Percentiles rank a stretch among this genome's conserved stretches.
phyloP scores from a whole-genome alignment of 768 basidiomycete genomes.

The Mycena floridula region DNA sequence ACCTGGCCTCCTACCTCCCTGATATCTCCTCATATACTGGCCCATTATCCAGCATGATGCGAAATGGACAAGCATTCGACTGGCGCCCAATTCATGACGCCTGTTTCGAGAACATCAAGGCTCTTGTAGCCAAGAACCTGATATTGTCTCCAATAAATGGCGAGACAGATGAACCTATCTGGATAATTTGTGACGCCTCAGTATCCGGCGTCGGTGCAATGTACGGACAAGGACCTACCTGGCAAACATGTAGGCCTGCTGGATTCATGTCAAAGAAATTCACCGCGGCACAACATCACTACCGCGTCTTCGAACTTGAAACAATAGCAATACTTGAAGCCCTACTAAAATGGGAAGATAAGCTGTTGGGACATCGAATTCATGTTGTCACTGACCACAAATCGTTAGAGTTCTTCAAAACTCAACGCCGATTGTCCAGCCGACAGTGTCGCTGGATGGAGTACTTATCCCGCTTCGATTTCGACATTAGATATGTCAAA shows the following conservation, averaged over 20 bases:
- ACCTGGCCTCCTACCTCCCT: no score
- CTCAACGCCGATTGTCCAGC: neutral
- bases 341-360: no score
- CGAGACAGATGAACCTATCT: no score
- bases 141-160: no score
- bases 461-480: no score
- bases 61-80: conserved; percentile 11
- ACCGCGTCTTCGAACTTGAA: no score
- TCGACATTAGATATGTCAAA: conserved; percentile 6
- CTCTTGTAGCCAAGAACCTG: neutral
- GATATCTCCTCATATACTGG: conserved; percentile 16
- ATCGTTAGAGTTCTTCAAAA: no score
- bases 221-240: no score
- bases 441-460: conserved; percentile 11
- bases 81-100: conserved; percentile 18
- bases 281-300: conserved; percentile 12
- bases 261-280: conserved; percentile 16
- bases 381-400: conserved; percentile 6
- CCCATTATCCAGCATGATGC: no score
- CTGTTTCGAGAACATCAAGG: conserved; percentile 13
- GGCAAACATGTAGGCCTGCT: conserved; percentile 5
- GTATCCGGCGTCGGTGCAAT: no score
- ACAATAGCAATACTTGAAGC: no score
- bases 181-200: conserved; percentile 11
- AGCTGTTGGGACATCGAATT: no score